Conservation (phyloP, 108 stramenopile genomes). For the Nannochloropsis granulata region DNA sequence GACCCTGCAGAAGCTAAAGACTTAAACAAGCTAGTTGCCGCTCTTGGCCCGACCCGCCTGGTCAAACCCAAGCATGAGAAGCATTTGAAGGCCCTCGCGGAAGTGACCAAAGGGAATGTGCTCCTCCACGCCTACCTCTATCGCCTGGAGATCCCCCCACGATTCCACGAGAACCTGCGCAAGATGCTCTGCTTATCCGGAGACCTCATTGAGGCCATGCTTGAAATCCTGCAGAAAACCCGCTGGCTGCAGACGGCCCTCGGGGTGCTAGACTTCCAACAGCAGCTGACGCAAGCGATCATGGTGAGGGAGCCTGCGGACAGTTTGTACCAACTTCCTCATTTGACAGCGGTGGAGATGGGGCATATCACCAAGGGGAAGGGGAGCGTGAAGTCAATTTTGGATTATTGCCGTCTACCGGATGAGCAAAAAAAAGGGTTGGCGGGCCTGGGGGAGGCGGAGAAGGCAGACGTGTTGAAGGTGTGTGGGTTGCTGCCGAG, state of each 20-base stretch:
- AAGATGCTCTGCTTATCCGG: slow-evolving; percentile 61
- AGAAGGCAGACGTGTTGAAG: slow-evolving; percentile 62
- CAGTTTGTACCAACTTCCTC: slow-evolving; percentile 69
- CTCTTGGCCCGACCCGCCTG: neutral
- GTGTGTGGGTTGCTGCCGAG: slow-evolving; percentile 64
- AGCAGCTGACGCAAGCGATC: slow-evolving; percentile 74
- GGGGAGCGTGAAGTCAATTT: slow-evolving; percentile 35
- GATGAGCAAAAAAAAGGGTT: slow-evolving; percentile 68
- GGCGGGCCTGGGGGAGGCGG: slow-evolving; percentile 53
- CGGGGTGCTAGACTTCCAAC: slow-evolving; percentile 75
- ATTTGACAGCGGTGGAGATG: slow-evolving; percentile 64
- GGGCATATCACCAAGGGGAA: slow-evolving; percentile 52
- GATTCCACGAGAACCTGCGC: slow-evolving; percentile 51
- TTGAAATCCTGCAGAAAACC: slow-evolving; percentile 74
- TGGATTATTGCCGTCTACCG: slow-evolving; percentile 50
- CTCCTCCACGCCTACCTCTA: slow-evolving; percentile 74
- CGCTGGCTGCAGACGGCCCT: slow-evolving; percentile 64
- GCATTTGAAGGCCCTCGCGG: slow-evolving; percentile 68
- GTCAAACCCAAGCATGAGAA: slow-evolving; percentile 60
- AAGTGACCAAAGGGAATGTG: slow-evolving; percentile 80
- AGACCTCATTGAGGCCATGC: slow-evolving; percentile 84
- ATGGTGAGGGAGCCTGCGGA: slow-evolving; percentile 61
- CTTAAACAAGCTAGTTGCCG: slow-evolving; percentile 8
- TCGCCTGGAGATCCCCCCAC: slow-evolving; percentile 18
- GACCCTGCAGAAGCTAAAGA: slow-evolving; percentile 25